Evolutionary conservation across 2,329 filamentous ascomycete genomes (phyloP), one percentile per base, ranked within the genome.

Genomic region (Epichloe aotearoae): DNA sequence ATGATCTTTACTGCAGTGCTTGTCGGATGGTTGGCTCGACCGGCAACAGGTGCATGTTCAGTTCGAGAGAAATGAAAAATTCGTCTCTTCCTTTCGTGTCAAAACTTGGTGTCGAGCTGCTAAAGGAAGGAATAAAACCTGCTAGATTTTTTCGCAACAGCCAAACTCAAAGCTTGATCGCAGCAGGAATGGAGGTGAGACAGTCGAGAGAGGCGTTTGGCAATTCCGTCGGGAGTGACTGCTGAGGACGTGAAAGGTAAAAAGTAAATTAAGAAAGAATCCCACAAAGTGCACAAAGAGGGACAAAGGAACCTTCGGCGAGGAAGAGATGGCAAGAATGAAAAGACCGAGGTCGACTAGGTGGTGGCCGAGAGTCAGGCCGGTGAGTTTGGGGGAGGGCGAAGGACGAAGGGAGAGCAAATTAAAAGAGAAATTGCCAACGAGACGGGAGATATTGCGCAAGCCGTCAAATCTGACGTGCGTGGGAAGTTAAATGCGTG

Each of bases 31-130:
- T n/a, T 42, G 40, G 19, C 30, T 45, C 48, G 50, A 23, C 26
- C 39, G 46, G 26, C 48, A 47, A 15, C 20, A 26, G 17, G 46
- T 43, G 50, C 55, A 56, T 56, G 20, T 50, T 56, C 53, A 41
- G 41, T 33, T 17, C 12, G 5, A 23, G 20, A 36, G n/a, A n/a
- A 41, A 6, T 19, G 36, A 36, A 30, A 6, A 8, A 19, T 34
- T 1, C 12, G 23, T 34, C 20, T 40, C 17, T 14, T 40, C 3
- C 34, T 39, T 15, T 46, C 5, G 41, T 37, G 14, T 36, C 30
- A 15, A 17, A 42, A 40, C 38, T 39, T 30, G 1, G 46, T n/a
- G 7, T 26, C 19, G 11, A 12, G 19, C 23, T 42, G 42, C 38
- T 15, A 47, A 17, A 36, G 33, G 8, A 23, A n/a, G 6, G 38